Percentiles rank a stretch among this genome's conserved stretches.
These are phyloP conservation scores for Lycium ferocissimum DNA, from an alignment of 257 asterid genomes.

Conservation along the genomic window DNA sequence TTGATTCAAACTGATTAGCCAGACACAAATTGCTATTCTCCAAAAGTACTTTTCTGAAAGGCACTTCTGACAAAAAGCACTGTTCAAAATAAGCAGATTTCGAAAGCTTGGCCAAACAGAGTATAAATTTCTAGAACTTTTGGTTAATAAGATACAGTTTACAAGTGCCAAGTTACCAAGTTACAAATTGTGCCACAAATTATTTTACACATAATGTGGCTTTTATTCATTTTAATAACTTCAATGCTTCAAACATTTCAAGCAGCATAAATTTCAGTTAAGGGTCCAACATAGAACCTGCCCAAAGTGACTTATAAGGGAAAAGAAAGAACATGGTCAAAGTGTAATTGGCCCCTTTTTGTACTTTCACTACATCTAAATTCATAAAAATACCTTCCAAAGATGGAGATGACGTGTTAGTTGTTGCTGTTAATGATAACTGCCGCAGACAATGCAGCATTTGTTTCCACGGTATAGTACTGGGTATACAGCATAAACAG, in stretches of 20 bases:
- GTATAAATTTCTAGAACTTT: not conserved
- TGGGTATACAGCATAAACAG: constrained; percentile 38
- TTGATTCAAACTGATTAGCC: not conserved
- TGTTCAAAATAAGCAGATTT: no score
- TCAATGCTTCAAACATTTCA: constrained; percentile 7
- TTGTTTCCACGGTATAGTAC: constrained; percentile 41
- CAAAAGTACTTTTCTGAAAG: no score
- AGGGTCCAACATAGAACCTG: constrained; percentile 1
- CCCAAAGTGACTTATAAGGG: not conserved
- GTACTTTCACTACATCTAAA: not conserved
- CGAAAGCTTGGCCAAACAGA: no score
- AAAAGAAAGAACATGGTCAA: not conserved
- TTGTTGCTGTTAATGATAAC: constrained; percentile 45
- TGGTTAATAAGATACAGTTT: not conserved
- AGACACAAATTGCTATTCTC: no score
- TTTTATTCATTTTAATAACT: not conserved
- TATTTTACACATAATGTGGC: not conserved
- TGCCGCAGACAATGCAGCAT: constrained; percentile 65
- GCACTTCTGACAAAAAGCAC: no score
- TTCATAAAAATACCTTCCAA: constrained; percentile 60
- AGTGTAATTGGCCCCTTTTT: not conserved
- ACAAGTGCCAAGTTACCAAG: not conserved
- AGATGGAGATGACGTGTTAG: constrained; percentile 62
- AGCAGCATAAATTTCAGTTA: not conserved
- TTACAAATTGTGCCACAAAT: not conserved